A percentile compares a stretch with the other conserved stretches of the same genome.
These are phyloP conservation scores for Brasilioporus rufonigricans DNA, from an alignment of 768 basidiomycete genomes.

Conservation along the genomic window DNA sequence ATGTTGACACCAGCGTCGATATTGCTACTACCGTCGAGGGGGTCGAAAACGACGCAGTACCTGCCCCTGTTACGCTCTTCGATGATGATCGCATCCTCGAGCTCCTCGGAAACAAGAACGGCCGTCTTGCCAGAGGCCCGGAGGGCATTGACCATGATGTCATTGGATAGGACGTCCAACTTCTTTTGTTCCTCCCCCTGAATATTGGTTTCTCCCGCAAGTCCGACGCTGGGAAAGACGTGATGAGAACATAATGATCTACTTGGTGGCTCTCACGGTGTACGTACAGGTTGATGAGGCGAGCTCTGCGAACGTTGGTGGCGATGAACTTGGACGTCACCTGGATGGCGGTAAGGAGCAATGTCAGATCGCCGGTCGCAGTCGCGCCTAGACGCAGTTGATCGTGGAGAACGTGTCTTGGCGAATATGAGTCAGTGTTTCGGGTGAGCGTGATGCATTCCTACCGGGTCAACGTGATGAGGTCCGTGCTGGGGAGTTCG, in stretches of 20 bases:
- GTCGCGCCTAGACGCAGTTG: constrained; percentile 78
- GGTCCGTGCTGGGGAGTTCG: constrained; percentile 76
- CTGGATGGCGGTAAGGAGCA: constrained; percentile 94
- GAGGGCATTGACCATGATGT: constrained; percentile 98
- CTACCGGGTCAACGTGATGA: constrained; percentile 91
- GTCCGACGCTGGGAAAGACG: constrained; percentile 69
- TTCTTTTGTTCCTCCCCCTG: constrained; percentile 99
- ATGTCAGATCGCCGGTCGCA: constrained; percentile 91
- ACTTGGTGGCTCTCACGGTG: not conserved
- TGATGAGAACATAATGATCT: not conserved
- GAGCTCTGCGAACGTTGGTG: constrained; percentile 94
- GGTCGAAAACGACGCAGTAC: constrained; percentile 99
- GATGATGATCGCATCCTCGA: constrained; percentile 90
- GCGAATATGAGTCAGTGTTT: not conserved
- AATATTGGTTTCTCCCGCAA: constrained; percentile 94
- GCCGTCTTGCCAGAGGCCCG: constrained; percentile 95
- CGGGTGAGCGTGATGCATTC: constrained; percentile 15
- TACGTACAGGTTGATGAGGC: constrained; percentile 93
- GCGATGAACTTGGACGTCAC: constrained; percentile 97
- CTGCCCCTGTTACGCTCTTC: constrained; percentile 76
- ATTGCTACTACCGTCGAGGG: constrained; percentile 93
- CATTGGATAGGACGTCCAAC: constrained; percentile 94
- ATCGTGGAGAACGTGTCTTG: constrained; percentile 83
- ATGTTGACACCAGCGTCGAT: constrained; percentile 99
- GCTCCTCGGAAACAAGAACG: constrained; percentile 95